Evolutionary conservation across 352 stramenopile species (phyloP).

Genomic region (Labyrinthula sp.): DNA sequence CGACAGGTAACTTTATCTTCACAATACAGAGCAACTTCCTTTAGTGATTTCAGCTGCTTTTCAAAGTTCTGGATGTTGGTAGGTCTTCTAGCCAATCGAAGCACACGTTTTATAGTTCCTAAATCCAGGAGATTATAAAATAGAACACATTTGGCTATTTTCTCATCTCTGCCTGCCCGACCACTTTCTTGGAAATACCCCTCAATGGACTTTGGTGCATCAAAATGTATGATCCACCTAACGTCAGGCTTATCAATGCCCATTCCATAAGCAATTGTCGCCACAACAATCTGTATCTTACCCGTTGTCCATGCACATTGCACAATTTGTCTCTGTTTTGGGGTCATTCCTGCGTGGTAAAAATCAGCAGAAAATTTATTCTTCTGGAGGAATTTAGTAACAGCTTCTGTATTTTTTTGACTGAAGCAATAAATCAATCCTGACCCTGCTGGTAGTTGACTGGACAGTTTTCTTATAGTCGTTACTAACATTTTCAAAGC

Average conservation of each 20-base stretch:
- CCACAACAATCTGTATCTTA: conserved; percentile 44
- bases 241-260: conserved; percentile 91
- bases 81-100: too few relatives aligned
- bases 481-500: conserved; percentile 27
- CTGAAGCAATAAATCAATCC: conserved; percentile 61
- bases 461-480: conserved; percentile 27
- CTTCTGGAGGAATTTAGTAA: conserved; percentile 43
- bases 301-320: conserved; percentile 37
- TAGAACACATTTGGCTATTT: conserved; percentile 49
- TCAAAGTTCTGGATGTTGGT: too few relatives aligned
- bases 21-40: too few relatives aligned
- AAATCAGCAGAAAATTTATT: conserved; percentile 37
- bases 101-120: too few relatives aligned
- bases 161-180: conserved; percentile 66
- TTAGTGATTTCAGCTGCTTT: too few relatives aligned
- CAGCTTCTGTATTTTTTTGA: conserved; percentile 48
- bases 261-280: conserved; percentile 83
- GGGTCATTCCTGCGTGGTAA: conserved; percentile 55
- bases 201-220: conserved; percentile 70
- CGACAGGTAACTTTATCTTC: too few relatives aligned
- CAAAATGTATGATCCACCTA: conserved; percentile 70
- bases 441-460: conserved; percentile 30
- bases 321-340: conserved; percentile 37
- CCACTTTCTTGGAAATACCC: conserved; percentile 76
- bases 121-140: too few relatives aligned